These are phyloP conservation scores for Coriaria nepalensis DNA, from an alignment of 306 rosid genomes.

Conservation along the genomic window DNA sequence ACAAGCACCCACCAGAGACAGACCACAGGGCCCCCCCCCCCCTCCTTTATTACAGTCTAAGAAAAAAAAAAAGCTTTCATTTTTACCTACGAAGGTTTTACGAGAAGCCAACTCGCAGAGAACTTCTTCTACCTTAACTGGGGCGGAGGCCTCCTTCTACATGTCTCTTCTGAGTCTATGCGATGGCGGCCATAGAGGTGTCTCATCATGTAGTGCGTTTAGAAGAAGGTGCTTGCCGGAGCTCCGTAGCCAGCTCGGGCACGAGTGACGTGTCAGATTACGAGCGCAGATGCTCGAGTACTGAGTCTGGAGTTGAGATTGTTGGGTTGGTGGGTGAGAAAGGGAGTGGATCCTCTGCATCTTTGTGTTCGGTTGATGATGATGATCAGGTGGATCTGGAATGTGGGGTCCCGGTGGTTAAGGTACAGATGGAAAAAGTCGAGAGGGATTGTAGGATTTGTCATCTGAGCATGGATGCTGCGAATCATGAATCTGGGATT, in stretches of 20 bases:
- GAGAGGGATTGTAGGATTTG: conserved; percentile 87
- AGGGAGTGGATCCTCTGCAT: conserved; percentile 37
- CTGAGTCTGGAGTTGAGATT: conserved; percentile 38
- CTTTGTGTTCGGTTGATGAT: conserved; percentile 37
- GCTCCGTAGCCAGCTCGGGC: conserved; percentile 11
- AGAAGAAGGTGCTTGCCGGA: conserved; percentile 24
- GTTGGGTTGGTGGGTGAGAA: conserved; percentile 18
- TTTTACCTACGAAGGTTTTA: too few species aligned
- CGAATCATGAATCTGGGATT: conserved; percentile 66
- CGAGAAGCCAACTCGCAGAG: too few species aligned
- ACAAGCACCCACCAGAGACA: too few species aligned
- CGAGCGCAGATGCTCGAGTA: conserved; percentile 23
- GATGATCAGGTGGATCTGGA: conserved; percentile 44
- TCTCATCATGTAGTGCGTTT: conserved; percentile 33
- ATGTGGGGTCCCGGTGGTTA: conserved; percentile 28
- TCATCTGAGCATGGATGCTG: conserved; percentile 59
- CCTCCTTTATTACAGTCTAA: too few species aligned
- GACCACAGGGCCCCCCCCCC: too few species aligned
- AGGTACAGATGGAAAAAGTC: conserved; percentile 43
- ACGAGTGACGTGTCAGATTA: conserved; percentile 15
- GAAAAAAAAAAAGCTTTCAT: too few species aligned
- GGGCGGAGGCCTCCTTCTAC: conserved; percentile 1
- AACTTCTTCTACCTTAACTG: too few species aligned
- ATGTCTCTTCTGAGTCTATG: conserved; percentile 41
- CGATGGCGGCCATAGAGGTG: conserved; percentile 34